Evolutionary conservation across 2,329 filamentous ascomycete species (phyloP), one percentile per base, ranked within the genome.

Genomic region (Pezicula radicicola): DNA sequence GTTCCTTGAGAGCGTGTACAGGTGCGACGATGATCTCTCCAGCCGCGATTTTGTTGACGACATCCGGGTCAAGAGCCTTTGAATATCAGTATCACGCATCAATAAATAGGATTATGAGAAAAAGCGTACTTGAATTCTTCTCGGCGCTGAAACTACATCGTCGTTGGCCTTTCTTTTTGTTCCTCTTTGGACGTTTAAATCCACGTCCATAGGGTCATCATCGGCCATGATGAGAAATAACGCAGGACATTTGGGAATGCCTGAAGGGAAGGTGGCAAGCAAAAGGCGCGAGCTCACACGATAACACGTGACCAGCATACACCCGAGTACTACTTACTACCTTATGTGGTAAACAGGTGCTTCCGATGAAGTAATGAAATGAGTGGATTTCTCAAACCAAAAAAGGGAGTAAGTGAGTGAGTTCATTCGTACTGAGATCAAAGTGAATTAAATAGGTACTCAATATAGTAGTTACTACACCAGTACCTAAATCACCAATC

Each of bases 21-120:
- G 94, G 95, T 2, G 94, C 93, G 46, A 99, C 91, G 55, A 99
- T 99, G 63, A 99, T 99, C 70, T 99, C 94, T 18, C 94, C 94
- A 0, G 94, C 94, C 1, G 94, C 94, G 60, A 99, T 99, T 70
- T 97, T 99, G 76, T 97, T 99, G 59, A 99, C 89, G 19, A 99
- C 94, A 73, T 94, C 88, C 57, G 89, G 85, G 64, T 96, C 89
- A 25, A 99, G 80, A 13, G 93, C 88, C 85, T 96, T 69, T 63
- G n/a, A 66, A 61, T 28, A 18, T 45, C 42, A 52, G 67, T 63
- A 35, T 64, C 59, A 42, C 67, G 52, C 47, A 58, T n/a, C 35
- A 46, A 15, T 37, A 9, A 28, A 25, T 28, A 21, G 4, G 18
- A 41, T 10, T n/a, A 27, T 30, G 36, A 40, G 36, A 5, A 15